Evolutionary conservation across 805 yeast species (phyloP).

Genomic region (Metschnikowia similis): DNA sequence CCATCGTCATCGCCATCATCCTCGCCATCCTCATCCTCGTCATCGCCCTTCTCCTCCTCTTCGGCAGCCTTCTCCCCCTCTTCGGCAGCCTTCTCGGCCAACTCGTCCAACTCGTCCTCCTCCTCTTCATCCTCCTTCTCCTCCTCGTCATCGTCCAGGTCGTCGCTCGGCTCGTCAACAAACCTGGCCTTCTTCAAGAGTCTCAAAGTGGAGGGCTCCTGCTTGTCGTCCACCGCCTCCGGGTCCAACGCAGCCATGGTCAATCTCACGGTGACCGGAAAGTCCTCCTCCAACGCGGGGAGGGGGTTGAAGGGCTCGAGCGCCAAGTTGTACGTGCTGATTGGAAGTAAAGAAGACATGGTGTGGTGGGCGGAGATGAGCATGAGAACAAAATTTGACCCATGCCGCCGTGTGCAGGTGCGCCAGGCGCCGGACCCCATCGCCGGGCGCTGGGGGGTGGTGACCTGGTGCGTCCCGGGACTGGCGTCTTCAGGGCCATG

Average conservation of each 20-base stretch:
- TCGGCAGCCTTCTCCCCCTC: conserved; percentile 15
- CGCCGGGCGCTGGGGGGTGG: no score
- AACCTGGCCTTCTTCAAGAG: conserved; percentile 66
- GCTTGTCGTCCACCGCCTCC: conserved; percentile 73
- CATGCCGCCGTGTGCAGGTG: neutral
- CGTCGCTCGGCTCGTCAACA: conserved; percentile 35
- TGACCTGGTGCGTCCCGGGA: no score
- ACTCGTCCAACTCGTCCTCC: conserved; percentile 41
- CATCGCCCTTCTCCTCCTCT: conserved; percentile 39
- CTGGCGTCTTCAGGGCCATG: no score
- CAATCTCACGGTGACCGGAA: conserved; percentile 84
- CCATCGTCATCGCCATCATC: conserved; percentile 49
- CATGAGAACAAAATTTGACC: conserved; percentile 2
- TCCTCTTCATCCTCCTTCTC: conserved; percentile 44
- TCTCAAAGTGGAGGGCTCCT: conserved; percentile 84
- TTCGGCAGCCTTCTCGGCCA: conserved; percentile 25
- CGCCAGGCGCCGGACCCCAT: no score
- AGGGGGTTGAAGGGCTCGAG: conserved; percentile 83
- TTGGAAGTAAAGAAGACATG: conserved; percentile 75
- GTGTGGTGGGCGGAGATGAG: neutral
- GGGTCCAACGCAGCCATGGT: conserved; percentile 97
- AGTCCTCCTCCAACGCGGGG: conserved; percentile 80
- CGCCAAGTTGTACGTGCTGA: conserved; percentile 82
- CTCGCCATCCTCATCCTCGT: conserved; percentile 45
- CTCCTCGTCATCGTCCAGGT: conserved; percentile 42